Conservation (phyloP, 176 grass and related monocot genomes). For the Bromus sterilis region DNA sequence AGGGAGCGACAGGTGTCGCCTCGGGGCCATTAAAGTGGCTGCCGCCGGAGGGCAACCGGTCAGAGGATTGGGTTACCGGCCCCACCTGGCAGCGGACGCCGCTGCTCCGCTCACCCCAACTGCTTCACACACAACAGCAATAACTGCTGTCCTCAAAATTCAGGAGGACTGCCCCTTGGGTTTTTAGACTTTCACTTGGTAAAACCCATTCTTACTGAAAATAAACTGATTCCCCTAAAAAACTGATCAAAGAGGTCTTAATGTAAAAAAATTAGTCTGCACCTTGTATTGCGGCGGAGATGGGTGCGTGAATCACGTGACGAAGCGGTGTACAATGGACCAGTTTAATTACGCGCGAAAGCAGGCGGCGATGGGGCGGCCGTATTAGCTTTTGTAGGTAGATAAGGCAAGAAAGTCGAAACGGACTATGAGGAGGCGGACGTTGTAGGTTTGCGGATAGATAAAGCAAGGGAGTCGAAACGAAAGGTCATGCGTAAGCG, state of each 20-base stretch:
- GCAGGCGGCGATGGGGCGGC: neutral
- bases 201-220: neutral
- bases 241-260: too few relatives aligned
- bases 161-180: neutral
- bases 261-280: too few relatives aligned
- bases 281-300: neutral
- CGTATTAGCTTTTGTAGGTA: too few relatives aligned
- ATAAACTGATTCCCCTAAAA: too few relatives aligned
- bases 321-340: too few relatives aligned
- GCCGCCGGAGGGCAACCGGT: constrained; percentile 1
- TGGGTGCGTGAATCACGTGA: neutral
- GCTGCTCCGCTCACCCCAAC: neutral
- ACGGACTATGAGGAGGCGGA: too few relatives aligned
- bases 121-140: neutral
- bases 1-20: constrained; percentile 48
- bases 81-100: neutral
- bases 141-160: neutral
- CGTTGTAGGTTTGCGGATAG: neutral
- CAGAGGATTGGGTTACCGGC: constrained; percentile 3
- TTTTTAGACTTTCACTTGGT: too few relatives aligned
- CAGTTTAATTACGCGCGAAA: neutral
- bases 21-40: constrained; percentile 30
- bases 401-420: neutral
- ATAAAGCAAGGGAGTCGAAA: neutral
- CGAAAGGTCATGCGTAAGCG: neutral